Base-by-base conservation (phyloP, 2,329 filamentous ascomycete genomes). In the Sordariomycetes sp. region DNA sequence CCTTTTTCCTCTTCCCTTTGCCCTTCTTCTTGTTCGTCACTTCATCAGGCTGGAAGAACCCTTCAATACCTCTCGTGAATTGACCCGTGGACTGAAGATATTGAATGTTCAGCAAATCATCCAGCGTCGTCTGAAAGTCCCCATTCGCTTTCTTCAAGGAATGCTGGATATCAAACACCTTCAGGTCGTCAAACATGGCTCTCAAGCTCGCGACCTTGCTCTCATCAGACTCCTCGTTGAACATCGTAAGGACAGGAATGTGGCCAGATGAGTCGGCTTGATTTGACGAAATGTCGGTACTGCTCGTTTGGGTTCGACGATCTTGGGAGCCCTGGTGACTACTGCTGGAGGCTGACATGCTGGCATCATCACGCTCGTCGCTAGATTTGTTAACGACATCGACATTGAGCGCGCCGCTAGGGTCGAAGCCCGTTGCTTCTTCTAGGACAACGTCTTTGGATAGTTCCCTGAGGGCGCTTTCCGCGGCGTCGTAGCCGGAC, bases 101-200 rank as follows among this genome's bases (percentile, higher is more conserved):
- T 15, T 83, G 76, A 11, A 86, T 68, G 43, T 83, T 93, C 21
- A 95, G 69, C 10, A 96, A 63, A 38, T 86, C 78, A 46, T 94
- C 86, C 41, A 93, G 78, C 2, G 86, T 76, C 11, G 68, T 66
- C 38, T 79, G 73, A 25, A 84, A 72, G 43, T 86, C 75, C 1
- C 79, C 75, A 9, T 72, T 67, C 20, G 68, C 74, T 47, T 85
- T 84, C 43, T 73, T 75, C 33, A 94, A 58, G 0, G 78, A 74
- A 41, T 79, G 72, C 27, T 64, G 62, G 19, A 94, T 68, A 27
- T 84, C 79, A 31, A 78, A 74, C 0, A 62, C 61, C 30, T 78
- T 79, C 27, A 88, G 64, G 1, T 68, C 72, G 0, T 79, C 74
- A 46, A 95, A 94, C 53, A 92, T 82, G 17, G 74, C 69, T 8